Evolutionary conservation across 148 eudicot species (phyloP).

Genomic region (Bassia scoparia): DNA sequence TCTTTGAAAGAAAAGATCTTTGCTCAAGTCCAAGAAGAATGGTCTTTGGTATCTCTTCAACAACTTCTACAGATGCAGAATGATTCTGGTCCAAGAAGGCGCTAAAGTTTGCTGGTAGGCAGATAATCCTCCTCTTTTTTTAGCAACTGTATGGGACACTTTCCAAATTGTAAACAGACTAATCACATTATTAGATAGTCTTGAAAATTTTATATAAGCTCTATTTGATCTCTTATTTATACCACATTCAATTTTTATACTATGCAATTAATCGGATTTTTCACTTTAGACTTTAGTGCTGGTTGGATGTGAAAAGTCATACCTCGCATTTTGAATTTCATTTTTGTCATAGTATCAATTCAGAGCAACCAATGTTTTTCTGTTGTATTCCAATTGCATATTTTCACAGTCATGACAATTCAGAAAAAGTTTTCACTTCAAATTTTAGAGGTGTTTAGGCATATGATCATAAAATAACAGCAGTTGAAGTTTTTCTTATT

Average conservation of each 20-base stretch:
- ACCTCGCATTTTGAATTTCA: not conserved
- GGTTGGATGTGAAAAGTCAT: not conserved
- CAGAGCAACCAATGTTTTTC: not conserved
- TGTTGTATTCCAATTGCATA: too few relatives aligned
- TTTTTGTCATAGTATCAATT: not conserved
- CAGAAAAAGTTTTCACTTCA: too few relatives aligned
- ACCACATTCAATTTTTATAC: not conserved
- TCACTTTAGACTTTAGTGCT: not conserved
- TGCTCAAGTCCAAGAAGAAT: slow-evolving; percentile 29
- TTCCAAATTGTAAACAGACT: not conserved
- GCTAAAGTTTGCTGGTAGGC: slow-evolving; percentile 12
- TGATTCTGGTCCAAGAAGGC: slow-evolving; percentile 25
- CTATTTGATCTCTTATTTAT: not conserved
- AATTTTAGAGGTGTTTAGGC: too few relatives aligned
- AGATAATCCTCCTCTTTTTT: not conserved
- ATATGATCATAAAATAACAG: too few relatives aligned
- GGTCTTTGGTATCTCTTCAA: slow-evolving; percentile 34
- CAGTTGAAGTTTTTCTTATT: too few relatives aligned
- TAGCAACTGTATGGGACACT: not conserved
- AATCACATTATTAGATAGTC: not conserved
- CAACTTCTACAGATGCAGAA: slow-evolving; percentile 33
- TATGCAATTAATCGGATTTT: not conserved
- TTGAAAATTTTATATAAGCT: not conserved
- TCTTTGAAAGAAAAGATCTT: slow-evolving; percentile 26
- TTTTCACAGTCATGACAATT: too few relatives aligned